These are phyloP conservation scores for Cicer chorassanicum DNA, from an alignment of 306 rosid genomes.

Conservation along the genomic window DNA sequence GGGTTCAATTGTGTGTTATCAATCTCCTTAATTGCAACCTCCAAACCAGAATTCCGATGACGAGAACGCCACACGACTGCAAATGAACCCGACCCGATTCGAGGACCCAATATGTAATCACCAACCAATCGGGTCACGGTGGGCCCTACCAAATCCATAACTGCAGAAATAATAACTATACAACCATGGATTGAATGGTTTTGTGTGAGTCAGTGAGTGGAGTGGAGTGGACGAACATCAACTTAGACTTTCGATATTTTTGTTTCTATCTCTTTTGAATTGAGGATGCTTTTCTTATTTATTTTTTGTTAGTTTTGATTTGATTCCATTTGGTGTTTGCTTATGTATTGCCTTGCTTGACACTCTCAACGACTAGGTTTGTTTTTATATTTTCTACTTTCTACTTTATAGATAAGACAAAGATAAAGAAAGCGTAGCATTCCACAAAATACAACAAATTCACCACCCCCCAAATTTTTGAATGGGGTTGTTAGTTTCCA, in stretches of 20 bases:
- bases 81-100: slow-evolving; percentile 87
- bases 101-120: slow-evolving; percentile 76
- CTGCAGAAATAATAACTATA: background rate
- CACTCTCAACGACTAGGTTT: no score
- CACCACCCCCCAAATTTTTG: no score
- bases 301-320: background rate
- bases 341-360: no score
- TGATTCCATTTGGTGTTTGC: no score
- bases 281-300: background rate
- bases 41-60: slow-evolving; percentile 79
- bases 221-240: background rate
- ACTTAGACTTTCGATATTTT: background rate
- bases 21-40: slow-evolving; percentile 86
- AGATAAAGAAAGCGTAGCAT: no score
- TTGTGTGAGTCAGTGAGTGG: background rate
- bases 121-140: slow-evolving; percentile 59
- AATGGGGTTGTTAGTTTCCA: no score
- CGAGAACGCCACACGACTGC: slow-evolving; percentile 82
- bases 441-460: no score
- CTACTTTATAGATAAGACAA: no score
- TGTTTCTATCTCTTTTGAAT: background rate
- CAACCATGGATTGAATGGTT: background rate
- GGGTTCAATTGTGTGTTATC: slow-evolving; percentile 61
- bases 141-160: slow-evolving; percentile 59
- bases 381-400: no score